Base-by-base conservation (phyloP, 345 rosid species). In the Gossypium ekmanianum region DNA sequence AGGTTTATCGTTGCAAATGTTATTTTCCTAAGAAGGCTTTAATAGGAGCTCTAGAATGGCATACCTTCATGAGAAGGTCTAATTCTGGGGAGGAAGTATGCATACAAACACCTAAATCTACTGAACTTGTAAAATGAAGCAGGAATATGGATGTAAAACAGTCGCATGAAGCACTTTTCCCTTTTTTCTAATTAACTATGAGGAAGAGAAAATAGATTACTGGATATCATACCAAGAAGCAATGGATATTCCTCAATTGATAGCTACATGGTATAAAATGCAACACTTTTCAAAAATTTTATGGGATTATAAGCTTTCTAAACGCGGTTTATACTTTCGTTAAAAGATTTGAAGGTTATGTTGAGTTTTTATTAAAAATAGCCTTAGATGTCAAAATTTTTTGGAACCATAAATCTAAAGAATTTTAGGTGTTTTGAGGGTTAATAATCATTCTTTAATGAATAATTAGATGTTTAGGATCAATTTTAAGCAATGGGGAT, bases 41-140 rank as follows among this genome's bases (percentile, higher is more conserved):
- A 52, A n/a, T 11, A 27, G 41, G 61, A 52, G 5, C 7, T 24
- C n/a, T 1, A 77, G 55, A 71, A 45, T 62, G 5, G 34, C 63
- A 29, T 52, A 87, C 99, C 90, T 95, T 95, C 98, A 95, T 95
- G 68, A 98, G 99, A 61, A 95, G 98, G 86, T 95, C 98, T 82
- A 93, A 75, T 50, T 98, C 99, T 4, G 98, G 93, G 18, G 99
- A 95, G 61, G 99, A 95, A 79, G 98, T 95, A 76, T 93, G 98
- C 81, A 95, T 82, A 82, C 98, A 93, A 75, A 95, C 99, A 74
- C 97, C 98, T 41, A 95, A 90, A 82, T 95, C 97, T 43, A 97
- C 92, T 20, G 97, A 89, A 52, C 95, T 92, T 88, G 83, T 71
- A 75, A 75, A 10, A 65, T 24, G 44, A 71, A 63, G 11, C 16